These are phyloP conservation scores for Potentilla sterilis DNA, from an alignment of 306 rosid genomes.

Conservation along the genomic window DNA sequence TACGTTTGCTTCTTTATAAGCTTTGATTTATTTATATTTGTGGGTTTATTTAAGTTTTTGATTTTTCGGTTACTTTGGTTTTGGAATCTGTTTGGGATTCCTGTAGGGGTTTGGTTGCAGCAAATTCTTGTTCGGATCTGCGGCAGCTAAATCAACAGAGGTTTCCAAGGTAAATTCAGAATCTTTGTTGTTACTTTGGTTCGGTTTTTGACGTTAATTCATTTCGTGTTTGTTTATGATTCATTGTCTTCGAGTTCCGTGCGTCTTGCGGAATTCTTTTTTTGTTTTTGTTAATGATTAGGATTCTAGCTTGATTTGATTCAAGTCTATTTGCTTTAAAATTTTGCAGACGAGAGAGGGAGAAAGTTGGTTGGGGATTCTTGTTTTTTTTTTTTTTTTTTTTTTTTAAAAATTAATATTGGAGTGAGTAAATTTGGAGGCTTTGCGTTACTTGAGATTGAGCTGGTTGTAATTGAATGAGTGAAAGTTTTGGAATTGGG, in stretches of 20 bases:
- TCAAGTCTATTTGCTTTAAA: too few species aligned
- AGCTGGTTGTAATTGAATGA: not conserved
- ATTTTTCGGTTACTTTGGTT: not conserved
- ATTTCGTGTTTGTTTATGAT: not conserved
- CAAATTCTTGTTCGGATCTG: slow-evolving; percentile 5
- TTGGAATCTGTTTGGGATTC: not conserved
- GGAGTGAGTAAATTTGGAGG: too few species aligned
- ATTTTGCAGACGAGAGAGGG: not conserved
- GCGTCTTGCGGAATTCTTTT: not conserved
- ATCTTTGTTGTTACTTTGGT: not conserved
- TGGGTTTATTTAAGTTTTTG: not conserved
- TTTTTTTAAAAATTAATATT: too few species aligned
- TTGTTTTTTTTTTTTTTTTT: too few species aligned
- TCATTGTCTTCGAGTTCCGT: not conserved
- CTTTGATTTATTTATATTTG: not conserved
- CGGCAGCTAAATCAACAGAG: not conserved
- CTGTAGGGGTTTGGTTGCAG: slow-evolving; percentile 16
- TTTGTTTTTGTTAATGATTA: slow-evolving; percentile 3
- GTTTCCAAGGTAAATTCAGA: not conserved
- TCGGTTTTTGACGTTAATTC: not conserved
- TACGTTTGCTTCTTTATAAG: not conserved
- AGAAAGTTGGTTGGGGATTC: not conserved
- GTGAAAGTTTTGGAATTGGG: not conserved
- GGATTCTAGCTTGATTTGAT: not conserved
- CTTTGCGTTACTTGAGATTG: not conserved